Conservation (phyloP, 257 asterid genomes). For the Euphrasia confusa region DNA sequence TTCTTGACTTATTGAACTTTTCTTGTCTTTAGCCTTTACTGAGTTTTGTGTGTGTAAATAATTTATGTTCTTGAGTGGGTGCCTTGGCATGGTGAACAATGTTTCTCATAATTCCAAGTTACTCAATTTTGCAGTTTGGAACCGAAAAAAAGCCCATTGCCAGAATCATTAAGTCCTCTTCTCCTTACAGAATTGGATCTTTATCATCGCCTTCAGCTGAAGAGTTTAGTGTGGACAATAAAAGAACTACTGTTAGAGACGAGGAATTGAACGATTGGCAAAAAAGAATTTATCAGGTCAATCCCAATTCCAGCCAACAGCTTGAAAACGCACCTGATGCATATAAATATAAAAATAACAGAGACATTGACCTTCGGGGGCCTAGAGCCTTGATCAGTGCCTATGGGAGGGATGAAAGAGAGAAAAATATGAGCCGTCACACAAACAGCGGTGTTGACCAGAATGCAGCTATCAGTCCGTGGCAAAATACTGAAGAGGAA, state of each 20-base stretch:
- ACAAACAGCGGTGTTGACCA: constrained; percentile 41
- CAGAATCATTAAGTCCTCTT: constrained; percentile 46
- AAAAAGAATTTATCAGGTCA: constrained; percentile 49
- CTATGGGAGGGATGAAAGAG: constrained; percentile 87
- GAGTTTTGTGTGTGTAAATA: constrained; percentile 2
- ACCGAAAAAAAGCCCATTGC: constrained; percentile 52
- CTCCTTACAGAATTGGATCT: constrained; percentile 56
- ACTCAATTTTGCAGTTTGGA: constrained; percentile 53
- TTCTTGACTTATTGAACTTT: too few relatives aligned
- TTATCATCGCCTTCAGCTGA: constrained; percentile 31
- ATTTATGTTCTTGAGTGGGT: constrained; percentile 11
- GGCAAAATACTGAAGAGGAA: constrained; percentile 95
- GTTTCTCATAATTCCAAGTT: constrained; percentile 35
- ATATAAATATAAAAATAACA: constrained; percentile 26
- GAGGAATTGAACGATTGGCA: constrained; percentile 51
- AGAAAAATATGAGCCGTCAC: constrained; percentile 30
- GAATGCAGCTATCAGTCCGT: constrained; percentile 40
- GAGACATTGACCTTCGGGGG: constrained; percentile 63
- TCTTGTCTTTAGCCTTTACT: not conserved
- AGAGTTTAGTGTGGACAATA: constrained; percentile 23
- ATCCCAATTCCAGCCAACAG: constrained; percentile 33
- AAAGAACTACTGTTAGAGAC: constrained; percentile 44
- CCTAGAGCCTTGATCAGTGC: constrained; percentile 94
- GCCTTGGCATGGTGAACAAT: not conserved
- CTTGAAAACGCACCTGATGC: constrained; percentile 39